Evolutionary conservation across 345 rosid species (phyloP).

Genomic region (Lepidium didymum): DNA sequence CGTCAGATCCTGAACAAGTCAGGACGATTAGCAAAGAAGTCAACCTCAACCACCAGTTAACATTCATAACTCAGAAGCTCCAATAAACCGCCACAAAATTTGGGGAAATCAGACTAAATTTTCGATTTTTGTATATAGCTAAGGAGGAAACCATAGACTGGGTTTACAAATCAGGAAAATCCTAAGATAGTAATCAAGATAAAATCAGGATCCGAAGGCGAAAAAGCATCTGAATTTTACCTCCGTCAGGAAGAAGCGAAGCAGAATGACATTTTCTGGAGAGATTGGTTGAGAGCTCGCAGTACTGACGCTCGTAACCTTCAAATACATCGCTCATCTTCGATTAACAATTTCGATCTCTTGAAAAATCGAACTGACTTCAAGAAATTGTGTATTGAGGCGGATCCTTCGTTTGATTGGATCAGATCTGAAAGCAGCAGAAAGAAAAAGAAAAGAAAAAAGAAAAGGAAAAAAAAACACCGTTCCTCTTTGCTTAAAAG

Average conservation of each 20-base stretch:
- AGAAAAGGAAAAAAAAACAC: neutral
- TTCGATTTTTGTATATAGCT: neutral
- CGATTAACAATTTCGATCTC: neutral
- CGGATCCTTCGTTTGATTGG: neutral
- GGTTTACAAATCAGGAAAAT: neutral
- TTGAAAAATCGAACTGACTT: neutral
- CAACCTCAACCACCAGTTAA: neutral
- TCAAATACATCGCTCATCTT: conserved; percentile 86
- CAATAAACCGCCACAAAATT: neutral
- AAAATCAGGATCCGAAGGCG: neutral
- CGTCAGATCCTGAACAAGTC: neutral
- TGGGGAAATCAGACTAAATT: neutral
- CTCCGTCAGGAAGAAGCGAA: conserved; percentile 47
- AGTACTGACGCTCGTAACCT: conserved; percentile 89
- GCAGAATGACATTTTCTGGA: conserved; percentile 65
- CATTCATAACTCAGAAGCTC: neutral
- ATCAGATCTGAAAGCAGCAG: neutral
- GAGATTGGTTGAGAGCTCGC: conserved; percentile 84
- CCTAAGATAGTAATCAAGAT: neutral
- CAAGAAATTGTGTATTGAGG: neutral
- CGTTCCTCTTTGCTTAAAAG: neutral
- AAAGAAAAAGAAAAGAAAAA: too few relatives aligned
- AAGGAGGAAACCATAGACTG: neutral
- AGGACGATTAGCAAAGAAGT: neutral
- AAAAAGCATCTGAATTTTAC: conserved; percentile 7